Conservation (phyloP, 345 rosid species). For the Hibiscus syriacus region DNA sequence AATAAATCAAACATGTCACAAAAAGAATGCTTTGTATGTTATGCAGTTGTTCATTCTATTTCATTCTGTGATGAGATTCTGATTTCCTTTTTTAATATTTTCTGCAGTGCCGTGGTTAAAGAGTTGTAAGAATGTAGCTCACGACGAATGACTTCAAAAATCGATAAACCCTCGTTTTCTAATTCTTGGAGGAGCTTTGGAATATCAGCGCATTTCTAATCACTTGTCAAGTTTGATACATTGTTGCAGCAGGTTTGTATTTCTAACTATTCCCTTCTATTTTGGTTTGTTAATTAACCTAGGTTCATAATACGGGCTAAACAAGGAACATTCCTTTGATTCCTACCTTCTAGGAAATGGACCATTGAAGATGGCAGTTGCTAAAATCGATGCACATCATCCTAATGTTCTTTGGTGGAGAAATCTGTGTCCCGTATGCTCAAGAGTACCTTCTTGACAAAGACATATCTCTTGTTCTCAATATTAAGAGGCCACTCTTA, state of each 20-base stretch:
- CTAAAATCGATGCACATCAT: slow-evolving; percentile 73
- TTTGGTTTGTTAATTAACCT: slow-evolving; percentile 14
- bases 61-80: slow-evolving; percentile 24
- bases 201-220: slow-evolving; percentile 86
- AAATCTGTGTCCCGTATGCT: slow-evolving; percentile 85
- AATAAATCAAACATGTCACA: neutral
- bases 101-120: slow-evolving; percentile 68
- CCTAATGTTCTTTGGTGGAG: slow-evolving; percentile 90
- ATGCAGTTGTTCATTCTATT: neutral
- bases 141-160: slow-evolving; percentile 88
- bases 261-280: slow-evolving; percentile 15
- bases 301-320: slow-evolving; percentile 2
- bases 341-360: slow-evolving; percentile 70
- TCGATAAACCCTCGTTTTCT: slow-evolving; percentile 75
- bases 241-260: slow-evolving; percentile 78
- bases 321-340: slow-evolving; percentile 9
- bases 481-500: slow-evolving; percentile 84
- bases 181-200: slow-evolving; percentile 89
- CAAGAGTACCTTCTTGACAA: slow-evolving; percentile 90
- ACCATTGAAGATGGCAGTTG: slow-evolving; percentile 98
- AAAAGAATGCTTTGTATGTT: neutral
- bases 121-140: slow-evolving; percentile 97
- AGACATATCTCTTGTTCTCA: slow-evolving; percentile 88
- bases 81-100: slow-evolving; percentile 6
- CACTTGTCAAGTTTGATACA: slow-evolving; percentile 87